Base-by-base conservation (phyloP, 345 rosid genomes). In the Punica granatum region DNA sequence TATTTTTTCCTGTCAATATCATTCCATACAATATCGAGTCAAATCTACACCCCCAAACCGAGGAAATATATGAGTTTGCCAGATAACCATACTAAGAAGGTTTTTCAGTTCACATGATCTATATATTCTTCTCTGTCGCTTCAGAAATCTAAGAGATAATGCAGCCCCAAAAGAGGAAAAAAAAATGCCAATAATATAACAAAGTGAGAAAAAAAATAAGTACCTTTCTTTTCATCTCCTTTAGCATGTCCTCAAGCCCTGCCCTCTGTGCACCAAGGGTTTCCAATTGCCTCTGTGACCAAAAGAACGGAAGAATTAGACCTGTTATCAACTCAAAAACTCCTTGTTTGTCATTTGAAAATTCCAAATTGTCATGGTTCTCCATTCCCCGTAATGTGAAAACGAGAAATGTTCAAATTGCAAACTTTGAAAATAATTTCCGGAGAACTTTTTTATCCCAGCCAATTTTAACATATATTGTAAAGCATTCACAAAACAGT, bases 141-240 rank as follows among this genome's bases (percentile, higher is more conserved):
- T 30, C 26, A 56, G 34, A 56, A 56, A 56, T 56, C 34, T 56
- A 56, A 56, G 18, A 25, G 25, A 3, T 1, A 26, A 28, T 56
- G 28, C 1, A 56, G 33, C 33, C 25, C 43, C 44, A 49, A 26
- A 1, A 66, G 46, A 31, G n/a, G 21, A n/a, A n/a, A n/a, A n/a
- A n/a, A n/a, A n/a, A n/a, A n/a, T n/a, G n/a, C n/a, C n/a, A n/a
- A n/a, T n/a, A n/a, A n/a, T n/a, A n/a, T n/a, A n/a, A n/a, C n/a
- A n/a, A n/a, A n/a, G n/a, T n/a, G n/a, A n/a, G n/a, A 19, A 1
- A 51, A 25, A 21, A 69, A 32, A 62, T 67, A 41, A 71, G 69
- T 26, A 94, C 99, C 86, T 91, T 94, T 84, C 96, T 88, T 82
- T 91, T 91, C 99, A 94, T 94, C 76, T 94, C 99, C 80, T 84